Evolutionary conservation across 352 stramenopile genomes (phyloP).

Genomic region (Pythium chondricola): DNA sequence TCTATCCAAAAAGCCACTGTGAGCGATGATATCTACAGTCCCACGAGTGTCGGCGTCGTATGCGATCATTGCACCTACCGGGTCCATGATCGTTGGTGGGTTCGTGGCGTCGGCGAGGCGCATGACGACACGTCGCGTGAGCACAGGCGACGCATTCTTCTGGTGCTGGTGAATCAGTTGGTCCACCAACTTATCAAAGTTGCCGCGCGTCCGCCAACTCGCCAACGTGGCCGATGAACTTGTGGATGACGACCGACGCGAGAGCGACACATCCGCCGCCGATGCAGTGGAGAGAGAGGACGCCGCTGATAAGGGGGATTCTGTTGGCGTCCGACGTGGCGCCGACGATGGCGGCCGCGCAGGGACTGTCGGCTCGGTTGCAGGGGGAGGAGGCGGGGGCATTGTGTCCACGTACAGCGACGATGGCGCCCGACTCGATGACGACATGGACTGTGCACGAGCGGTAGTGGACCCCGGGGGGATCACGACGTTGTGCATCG

Average conservation of each 20-base stretch:
- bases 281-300: constrained; percentile 14
- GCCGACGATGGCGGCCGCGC: constrained; percentile 5
- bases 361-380: constrained; percentile 1
- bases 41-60: too few species aligned
- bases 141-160: constrained; percentile 47
- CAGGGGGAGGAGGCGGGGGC: constrained; percentile 19
- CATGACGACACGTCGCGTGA: constrained; percentile 46
- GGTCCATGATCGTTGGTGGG: constrained; percentile 11
- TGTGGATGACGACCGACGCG: constrained; percentile 8
- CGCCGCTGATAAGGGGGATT: constrained; percentile 4
- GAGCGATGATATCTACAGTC: too few species aligned
- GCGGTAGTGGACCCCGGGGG: constrained; percentile 1
- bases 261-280: constrained; percentile 17
- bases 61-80: too few species aligned
- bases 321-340: constrained; percentile 1
- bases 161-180: constrained; percentile 29
- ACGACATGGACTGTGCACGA: background rate
- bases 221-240: constrained; percentile 10
- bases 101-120: constrained; percentile 43
- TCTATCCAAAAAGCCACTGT: constrained; percentile 21
- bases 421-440: background rate
- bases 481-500: constrained; percentile 21
- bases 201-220: constrained; percentile 6
- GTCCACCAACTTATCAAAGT: constrained; percentile 17
- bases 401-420: constrained; percentile 10